Base-by-base conservation (phyloP, 83 land plant genomes). In the Larix sibirica region DNA sequence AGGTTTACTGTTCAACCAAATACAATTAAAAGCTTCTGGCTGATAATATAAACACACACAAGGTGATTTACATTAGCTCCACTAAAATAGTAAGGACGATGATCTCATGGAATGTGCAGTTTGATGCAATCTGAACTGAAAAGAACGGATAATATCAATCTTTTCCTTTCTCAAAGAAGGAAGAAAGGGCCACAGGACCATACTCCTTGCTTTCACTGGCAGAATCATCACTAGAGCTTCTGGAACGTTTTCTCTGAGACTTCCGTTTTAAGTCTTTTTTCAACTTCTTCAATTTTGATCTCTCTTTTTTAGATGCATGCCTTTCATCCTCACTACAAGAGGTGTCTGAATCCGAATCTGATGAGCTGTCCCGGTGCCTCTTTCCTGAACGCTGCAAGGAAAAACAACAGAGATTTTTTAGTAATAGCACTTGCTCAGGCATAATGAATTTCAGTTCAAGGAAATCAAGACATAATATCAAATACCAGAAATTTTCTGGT, bases 141-240 rank as follows among this genome's bases (percentile, higher is more conserved):
- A 54, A 54, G 14, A 54, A 54, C 58, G 10, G 58, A 54, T 54
- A 54, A 12, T 54, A 54, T 78, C 38, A 78, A 59, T 56, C 62
- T 59, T 76, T 50, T 8, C 26, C 31, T 78, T 78, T 78, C 28
- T 17, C 80, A 16, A 78, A 78, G 40, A 78, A 78, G 63, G 80
- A 58, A 78, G 80, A 78, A 78, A 78, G 80, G 40, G 80, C 28
- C 63, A 78, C 80, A n/a, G 80, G 80, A 26, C 80, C 80, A 78
- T 54, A 59, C 62, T 78, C 80, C 38, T 58, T 59, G 21, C 21
- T 58, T 54, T 78, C 80, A 78, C 62, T 7, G 33, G 58, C 28
- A 26, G 80, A 78, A 78, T 78, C 80, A 58, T 78, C 63, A 78
- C 62, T 56, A 0, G 40, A 78, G 18, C 80, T 54, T 59, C 62